Conservation (phyloP, 345 rosid genomes). For the Euphorbia lathyris region DNA sequence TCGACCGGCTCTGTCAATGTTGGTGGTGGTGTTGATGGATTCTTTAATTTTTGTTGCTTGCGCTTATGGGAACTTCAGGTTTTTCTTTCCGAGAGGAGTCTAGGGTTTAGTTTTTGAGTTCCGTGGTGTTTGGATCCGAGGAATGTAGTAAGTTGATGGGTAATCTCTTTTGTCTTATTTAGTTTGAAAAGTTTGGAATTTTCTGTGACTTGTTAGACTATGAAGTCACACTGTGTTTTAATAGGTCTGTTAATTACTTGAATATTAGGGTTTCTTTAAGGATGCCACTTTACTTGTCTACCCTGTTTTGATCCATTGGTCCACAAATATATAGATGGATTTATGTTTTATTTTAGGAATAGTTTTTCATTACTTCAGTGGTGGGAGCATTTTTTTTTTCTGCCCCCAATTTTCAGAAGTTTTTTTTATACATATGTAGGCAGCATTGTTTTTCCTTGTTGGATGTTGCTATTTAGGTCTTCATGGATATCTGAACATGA, state of each 20-base stretch:
- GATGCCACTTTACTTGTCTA: conserved; percentile 7
- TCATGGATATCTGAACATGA: background rate
- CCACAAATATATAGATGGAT: background rate
- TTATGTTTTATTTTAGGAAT: background rate
- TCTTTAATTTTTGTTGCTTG: conserved; percentile 13
- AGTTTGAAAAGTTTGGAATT: background rate
- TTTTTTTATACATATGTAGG: background rate
- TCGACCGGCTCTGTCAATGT: conserved; percentile 9
- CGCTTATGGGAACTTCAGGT: conserved; percentile 8
- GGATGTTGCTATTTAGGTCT: background rate
- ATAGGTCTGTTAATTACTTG: background rate
- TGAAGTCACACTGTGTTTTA: background rate
- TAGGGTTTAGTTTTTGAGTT: conserved; percentile 24
- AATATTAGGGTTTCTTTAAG: conserved; percentile 14
- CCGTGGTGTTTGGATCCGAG: conserved; percentile 20
- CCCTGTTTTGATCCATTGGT: background rate
- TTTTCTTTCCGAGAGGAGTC: conserved; percentile 4
- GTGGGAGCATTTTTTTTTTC: background rate
- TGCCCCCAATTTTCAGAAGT: background rate
- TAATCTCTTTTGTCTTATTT: conserved; percentile 11
- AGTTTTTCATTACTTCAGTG: background rate
- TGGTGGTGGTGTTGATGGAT: conserved; percentile 17
- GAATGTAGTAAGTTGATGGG: conserved; percentile 14
- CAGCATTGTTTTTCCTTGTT: background rate
- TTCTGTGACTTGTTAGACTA: background rate